phyloP scores from a whole-genome alignment of 2,329 filamentous ascomycete genomes.

The Botryotinia calthae region DNA sequence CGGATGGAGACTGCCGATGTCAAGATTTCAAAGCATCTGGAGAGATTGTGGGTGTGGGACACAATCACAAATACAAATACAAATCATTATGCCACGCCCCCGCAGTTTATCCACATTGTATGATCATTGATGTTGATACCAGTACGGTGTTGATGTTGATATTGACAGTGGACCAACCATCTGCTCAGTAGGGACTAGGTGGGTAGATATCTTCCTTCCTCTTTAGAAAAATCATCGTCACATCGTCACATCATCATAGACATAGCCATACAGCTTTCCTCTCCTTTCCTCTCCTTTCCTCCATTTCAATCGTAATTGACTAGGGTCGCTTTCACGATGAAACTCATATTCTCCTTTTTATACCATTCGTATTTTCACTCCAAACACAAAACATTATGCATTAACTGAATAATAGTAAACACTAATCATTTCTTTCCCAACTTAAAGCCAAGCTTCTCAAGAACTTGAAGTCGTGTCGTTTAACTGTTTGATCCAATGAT shows the following conservation, averaged over 20 bases:
- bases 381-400: slow-evolving; percentile 10
- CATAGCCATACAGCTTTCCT: background rate
- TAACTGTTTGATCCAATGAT: background rate
- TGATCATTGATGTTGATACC: background rate
- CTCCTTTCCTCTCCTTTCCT: background rate
- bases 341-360: background rate
- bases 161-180: background rate
- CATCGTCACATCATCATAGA: background rate
- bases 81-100: background rate
- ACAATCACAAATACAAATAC: background rate
- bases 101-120: background rate
- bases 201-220: background rate
- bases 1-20: background rate
- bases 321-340: background rate
- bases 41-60: background rate
- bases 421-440: background rate
- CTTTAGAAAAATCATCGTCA: background rate
- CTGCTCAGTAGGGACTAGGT: background rate
- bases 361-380: background rate
- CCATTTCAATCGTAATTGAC: background rate
- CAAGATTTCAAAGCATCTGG: background rate
- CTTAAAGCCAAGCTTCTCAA: background rate
- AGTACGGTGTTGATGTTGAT: background rate
- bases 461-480: background rate
- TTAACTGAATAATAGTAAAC: background rate